Evolutionary conservation across 2,329 filamentous ascomycete species (phyloP).

Genomic region (Monilinia polystroma): DNA sequence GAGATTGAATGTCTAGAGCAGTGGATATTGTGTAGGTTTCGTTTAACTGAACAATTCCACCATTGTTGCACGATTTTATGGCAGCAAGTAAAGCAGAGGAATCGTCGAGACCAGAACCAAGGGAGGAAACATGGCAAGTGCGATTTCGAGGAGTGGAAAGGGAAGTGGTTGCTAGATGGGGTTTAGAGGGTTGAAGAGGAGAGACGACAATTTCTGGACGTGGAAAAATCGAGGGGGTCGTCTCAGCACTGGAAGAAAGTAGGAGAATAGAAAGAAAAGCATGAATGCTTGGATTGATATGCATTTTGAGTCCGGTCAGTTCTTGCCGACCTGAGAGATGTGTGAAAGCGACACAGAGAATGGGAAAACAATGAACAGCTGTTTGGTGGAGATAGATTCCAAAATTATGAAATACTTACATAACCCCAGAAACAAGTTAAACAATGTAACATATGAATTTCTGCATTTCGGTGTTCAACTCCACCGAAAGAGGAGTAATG

Average conservation of each 20-base stretch:
- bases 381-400: not conserved
- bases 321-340: not conserved
- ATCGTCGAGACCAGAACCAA: constrained; percentile 13
- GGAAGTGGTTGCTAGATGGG: not conserved
- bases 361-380: not conserved
- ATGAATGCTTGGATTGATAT: not conserved
- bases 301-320: not conserved
- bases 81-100: constrained; percentile 1
- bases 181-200: constrained; percentile 12
- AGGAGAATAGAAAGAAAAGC: not conserved
- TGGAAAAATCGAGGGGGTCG: not conserved
- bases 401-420: not conserved
- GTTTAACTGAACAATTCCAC: constrained; percentile 10
- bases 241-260: constrained; percentile 4
- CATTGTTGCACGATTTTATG: constrained; percentile 19
- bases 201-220: constrained; percentile 6
- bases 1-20: constrained; percentile 2
- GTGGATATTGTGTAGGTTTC: constrained; percentile 18
- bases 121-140: constrained; percentile 9
- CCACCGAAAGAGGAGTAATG: constrained; percentile 12
- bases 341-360: not conserved
- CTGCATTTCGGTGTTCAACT: constrained; percentile 7
- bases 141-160: constrained; percentile 11
- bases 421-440: not conserved
- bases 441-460: not conserved